Percentiles rank a stretch among this genome's conserved stretches.
phyloP scores from a whole-genome alignment of 371 early-diverging fungal genomes.

The Apophysomyces ossiformis region DNA sequence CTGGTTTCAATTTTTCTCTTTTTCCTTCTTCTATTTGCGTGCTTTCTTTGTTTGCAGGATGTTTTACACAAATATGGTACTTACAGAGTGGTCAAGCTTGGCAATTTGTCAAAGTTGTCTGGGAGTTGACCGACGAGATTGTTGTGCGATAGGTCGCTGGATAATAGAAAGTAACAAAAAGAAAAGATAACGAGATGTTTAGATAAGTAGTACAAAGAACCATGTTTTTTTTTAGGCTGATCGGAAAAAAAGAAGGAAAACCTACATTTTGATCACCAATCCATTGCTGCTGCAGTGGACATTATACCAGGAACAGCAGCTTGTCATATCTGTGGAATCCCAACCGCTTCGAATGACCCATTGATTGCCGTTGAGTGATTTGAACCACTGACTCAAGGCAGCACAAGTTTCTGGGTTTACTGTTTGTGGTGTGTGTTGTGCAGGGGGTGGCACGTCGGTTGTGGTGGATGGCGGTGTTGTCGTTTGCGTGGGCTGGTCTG shows the following conservation, averaged over 20 bases:
- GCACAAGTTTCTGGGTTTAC: conserved; percentile 29
- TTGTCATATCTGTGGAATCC: conserved; percentile 44
- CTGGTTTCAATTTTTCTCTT: not conserved
- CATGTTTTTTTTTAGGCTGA: conserved; percentile 8
- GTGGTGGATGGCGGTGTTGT: not conserved
- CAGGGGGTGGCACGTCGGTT: not conserved
- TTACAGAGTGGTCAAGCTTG: conserved; percentile 51
- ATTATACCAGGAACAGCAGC: conserved; percentile 49
- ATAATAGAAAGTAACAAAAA: not conserved
- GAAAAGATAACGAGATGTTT: not conserved
- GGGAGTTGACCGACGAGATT: conserved; percentile 55
- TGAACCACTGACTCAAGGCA: conserved; percentile 40
- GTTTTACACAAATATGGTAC: not conserved
- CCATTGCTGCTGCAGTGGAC: conserved; percentile 43
- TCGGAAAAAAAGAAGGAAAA: not conserved
- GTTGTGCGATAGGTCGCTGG: conserved; percentile 50
- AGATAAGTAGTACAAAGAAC: not conserved
- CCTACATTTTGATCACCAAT: conserved; percentile 45
- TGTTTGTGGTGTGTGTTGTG: conserved; percentile 9
- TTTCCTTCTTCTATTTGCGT: not conserved
- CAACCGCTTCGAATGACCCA: conserved; percentile 48
- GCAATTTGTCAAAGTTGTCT: conserved; percentile 41
- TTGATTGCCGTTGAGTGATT: conserved; percentile 33
- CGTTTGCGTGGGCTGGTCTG: not conserved
- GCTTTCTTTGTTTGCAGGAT: not conserved